A percentile compares a stretch with the other conserved stretches of the same genome.
These are phyloP conservation scores for Hansenula lynferdii DNA, from an alignment of 1,139 yeast species.

Conservation along the genomic window DNA sequence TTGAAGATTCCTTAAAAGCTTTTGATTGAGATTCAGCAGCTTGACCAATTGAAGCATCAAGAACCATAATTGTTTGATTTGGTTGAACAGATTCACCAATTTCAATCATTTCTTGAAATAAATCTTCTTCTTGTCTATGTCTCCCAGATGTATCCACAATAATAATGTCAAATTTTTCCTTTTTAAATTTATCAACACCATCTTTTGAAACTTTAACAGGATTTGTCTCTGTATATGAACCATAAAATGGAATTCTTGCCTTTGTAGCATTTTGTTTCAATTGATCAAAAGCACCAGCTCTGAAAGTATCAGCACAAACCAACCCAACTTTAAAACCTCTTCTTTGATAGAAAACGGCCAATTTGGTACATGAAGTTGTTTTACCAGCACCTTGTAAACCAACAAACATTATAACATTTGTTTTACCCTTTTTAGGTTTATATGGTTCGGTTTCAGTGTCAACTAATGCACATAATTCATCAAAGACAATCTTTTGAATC, in stretches of 20 bases:
- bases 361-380: conserved; percentile 94
- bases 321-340: conserved; percentile 93
- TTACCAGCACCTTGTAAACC: conserved; percentile 99
- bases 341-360: conserved; percentile 91
- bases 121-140: conserved; percentile 90
- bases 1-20: conserved; percentile 90
- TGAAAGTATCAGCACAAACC: conserved; percentile 98
- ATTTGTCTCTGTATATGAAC: conserved; percentile 93
- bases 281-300: conserved; percentile 99
- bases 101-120: conserved; percentile 93
- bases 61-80: conserved; percentile 93
- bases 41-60: conserved; percentile 97
- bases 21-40: conserved; percentile 94
- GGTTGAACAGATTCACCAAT: conserved; percentile 84
- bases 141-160: conserved; percentile 98
- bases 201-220: conserved; percentile 90
- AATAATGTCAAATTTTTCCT: conserved; percentile 87
- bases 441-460: conserved; percentile 64
- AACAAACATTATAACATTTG: conserved; percentile 89
- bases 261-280: conserved; percentile 95
- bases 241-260: conserved; percentile 91
- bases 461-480: conserved; percentile 82
- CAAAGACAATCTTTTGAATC: conserved; percentile 89
- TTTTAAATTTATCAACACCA: conserved; percentile 89
- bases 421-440: conserved; percentile 77